Conservation (phyloP, 441 rosid genomes). For the Jatropha podagrica region DNA sequence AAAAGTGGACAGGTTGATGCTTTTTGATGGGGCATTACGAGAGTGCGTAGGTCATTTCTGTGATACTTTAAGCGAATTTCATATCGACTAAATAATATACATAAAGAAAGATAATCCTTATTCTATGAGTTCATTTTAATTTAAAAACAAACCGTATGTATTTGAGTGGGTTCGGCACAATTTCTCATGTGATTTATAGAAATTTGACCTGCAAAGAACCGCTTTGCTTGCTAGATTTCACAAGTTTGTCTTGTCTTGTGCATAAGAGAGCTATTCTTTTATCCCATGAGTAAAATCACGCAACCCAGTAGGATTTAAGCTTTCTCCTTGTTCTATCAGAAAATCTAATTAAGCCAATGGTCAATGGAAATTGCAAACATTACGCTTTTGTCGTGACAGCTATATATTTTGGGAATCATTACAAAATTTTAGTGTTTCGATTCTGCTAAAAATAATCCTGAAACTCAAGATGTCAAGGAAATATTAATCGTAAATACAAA, state of each 20-base stretch:
- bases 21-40: too few relatives aligned
- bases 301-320: background rate
- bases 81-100: too few relatives aligned
- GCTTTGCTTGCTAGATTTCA: background rate
- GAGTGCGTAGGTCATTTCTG: too few relatives aligned
- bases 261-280: background rate
- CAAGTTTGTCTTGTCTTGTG: background rate
- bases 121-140: too few relatives aligned
- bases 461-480: background rate
- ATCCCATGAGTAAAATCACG: background rate
- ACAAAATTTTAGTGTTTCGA: background rate
- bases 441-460: background rate
- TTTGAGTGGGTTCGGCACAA: background rate
- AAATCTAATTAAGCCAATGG: background rate
- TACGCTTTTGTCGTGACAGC: conserved; percentile 2
- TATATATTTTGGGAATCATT: background rate
- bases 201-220: background rate
- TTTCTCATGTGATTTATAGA: background rate
- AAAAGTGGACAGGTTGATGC: too few relatives aligned
- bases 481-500: too few relatives aligned
- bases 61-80: too few relatives aligned
- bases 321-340: background rate
- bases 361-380: background rate
- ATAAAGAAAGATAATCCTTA: too few relatives aligned
- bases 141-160: too few relatives aligned